A percentile compares a stretch with the other conserved stretches of the same genome.
Evolutionary conservation across 2,329 filamentous ascomycete genomes (phyloP).

Genomic region (Phoma herbarum): DNA sequence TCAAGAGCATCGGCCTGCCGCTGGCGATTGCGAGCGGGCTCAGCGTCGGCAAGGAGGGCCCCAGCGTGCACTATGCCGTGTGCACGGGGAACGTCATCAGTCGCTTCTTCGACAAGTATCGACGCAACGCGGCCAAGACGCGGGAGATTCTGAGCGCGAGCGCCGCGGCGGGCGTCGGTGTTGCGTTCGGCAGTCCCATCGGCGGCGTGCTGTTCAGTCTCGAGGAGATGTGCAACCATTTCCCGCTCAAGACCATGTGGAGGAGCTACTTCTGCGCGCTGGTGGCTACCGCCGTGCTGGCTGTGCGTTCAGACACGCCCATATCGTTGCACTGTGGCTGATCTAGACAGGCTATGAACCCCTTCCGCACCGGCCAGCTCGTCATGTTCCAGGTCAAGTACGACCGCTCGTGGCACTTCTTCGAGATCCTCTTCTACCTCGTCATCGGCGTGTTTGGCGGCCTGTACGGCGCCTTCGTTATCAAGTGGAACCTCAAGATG

Average conservation of each 20-base stretch:
- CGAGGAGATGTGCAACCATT: slow-evolving; percentile 97
- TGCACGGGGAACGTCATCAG: slow-evolving; percentile 98
- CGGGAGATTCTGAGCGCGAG: slow-evolving; percentile 94
- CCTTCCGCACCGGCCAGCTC: slow-evolving; percentile 93
- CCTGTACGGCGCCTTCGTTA: slow-evolving; percentile 94
- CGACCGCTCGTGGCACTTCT: slow-evolving; percentile 97
- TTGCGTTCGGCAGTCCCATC: slow-evolving; percentile 97
- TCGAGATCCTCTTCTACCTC: slow-evolving; percentile 92
- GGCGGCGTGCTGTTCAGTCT: slow-evolving; percentile 95
- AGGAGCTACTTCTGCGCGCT: slow-evolving; percentile 97
- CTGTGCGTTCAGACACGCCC: slow-evolving; percentile 57
- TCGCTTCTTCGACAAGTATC: slow-evolving; percentile 90
- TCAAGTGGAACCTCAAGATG: slow-evolving; percentile 93
- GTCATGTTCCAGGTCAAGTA: slow-evolving; percentile 99
- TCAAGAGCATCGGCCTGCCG: slow-evolving; percentile 91
- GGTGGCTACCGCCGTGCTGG: slow-evolving; percentile 89
- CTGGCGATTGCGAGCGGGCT: slow-evolving; percentile 92
- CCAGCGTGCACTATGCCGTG: slow-evolving; percentile 98
- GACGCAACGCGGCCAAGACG: slow-evolving; percentile 89
- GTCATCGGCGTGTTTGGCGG: slow-evolving; percentile 92
- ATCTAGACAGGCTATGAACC: slow-evolving; percentile 79
- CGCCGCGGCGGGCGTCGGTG: slow-evolving; percentile 92
- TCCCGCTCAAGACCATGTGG: slow-evolving; percentile 97
- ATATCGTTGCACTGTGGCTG: not conserved
- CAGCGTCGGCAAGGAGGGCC: slow-evolving; percentile 95